Percentiles rank a stretch among this genome's conserved stretches.
These are phyloP conservation scores for Yamadazyma friedrichii DNA, from an alignment of 1,139 yeast species.

Conservation along the genomic window DNA sequence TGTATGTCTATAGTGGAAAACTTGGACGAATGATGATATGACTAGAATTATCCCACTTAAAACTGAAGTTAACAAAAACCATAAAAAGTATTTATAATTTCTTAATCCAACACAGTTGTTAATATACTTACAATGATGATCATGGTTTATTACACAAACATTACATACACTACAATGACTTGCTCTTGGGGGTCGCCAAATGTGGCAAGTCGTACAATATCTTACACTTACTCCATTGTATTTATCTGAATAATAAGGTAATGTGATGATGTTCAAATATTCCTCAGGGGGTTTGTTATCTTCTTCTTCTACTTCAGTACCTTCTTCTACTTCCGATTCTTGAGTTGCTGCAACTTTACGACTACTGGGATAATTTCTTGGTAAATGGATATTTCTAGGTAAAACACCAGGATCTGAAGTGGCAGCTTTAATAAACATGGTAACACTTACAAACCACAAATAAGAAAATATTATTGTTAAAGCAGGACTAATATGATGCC, in stretches of 20 bases:
- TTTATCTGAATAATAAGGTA: constrained; percentile 45
- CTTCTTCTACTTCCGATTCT: not conserved
- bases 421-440: constrained; percentile 53
- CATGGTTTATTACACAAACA: constrained; percentile 43
- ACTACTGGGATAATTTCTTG: constrained; percentile 22
- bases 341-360: not conserved
- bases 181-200: constrained; percentile 48
- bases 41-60: constrained; percentile 23
- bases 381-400: constrained; percentile 67
- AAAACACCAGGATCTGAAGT: constrained; percentile 69
- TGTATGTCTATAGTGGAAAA: constrained; percentile 23
- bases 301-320: not conserved
- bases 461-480: constrained; percentile 59
- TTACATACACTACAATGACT: constrained; percentile 46
- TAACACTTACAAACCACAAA: constrained; percentile 48
- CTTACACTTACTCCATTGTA: constrained; percentile 38
- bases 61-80: constrained; percentile 33
- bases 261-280: constrained; percentile 53
- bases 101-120: constrained; percentile 43
- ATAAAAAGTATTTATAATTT: constrained; percentile 36
- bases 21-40: constrained; percentile 26
- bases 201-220: constrained; percentile 46
- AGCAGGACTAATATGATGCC: constrained; percentile 59
- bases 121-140: constrained; percentile 41
- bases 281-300: constrained; percentile 43